phyloP scores from a whole-genome alignment of 495 filamentous ascomycete species.

The Aeminium ludgeri region DNA sequence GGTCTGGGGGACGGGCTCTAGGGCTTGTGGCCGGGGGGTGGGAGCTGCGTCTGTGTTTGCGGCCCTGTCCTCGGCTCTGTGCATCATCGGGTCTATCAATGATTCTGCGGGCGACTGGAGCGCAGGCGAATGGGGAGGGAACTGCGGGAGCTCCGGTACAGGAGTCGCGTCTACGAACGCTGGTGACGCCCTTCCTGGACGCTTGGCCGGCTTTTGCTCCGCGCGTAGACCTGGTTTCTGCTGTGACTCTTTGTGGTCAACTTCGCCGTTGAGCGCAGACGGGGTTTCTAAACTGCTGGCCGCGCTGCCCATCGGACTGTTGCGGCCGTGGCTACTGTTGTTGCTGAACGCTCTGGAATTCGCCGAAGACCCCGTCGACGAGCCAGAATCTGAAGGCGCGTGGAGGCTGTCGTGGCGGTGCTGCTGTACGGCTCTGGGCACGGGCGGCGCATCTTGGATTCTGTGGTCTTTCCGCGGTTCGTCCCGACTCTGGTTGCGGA shows the following conservation, averaged over 20 bases:
- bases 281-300: slow-evolving; percentile 12
- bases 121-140: no score
- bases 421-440: slow-evolving; percentile 9
- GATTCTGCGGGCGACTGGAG: no score
- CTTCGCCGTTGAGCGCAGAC: slow-evolving; percentile 8
- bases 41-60: no score
- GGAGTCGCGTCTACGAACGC: no score
- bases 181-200: no score
- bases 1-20: no score
- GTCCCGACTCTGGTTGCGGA: slow-evolving; percentile 6
- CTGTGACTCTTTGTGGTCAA: no score
- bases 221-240: slow-evolving; percentile 11
- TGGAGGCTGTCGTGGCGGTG: slow-evolving; percentile 6
- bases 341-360: slow-evolving; percentile 3
- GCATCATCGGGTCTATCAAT: no score
- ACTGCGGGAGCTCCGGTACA: no score
- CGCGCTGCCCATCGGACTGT: slow-evolving; percentile 11
- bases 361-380: slow-evolving; percentile 13
- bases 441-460: slow-evolving; percentile 11
- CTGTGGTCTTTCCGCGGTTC: slow-evolving; percentile 3
- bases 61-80: no score
- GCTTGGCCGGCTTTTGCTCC: no score
- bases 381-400: slow-evolving; percentile 10
- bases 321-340: slow-evolving; percentile 9
- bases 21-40: no score